phyloP scores from a whole-genome alignment of 75 land plant species.

The Gnetum montanum region DNA sequence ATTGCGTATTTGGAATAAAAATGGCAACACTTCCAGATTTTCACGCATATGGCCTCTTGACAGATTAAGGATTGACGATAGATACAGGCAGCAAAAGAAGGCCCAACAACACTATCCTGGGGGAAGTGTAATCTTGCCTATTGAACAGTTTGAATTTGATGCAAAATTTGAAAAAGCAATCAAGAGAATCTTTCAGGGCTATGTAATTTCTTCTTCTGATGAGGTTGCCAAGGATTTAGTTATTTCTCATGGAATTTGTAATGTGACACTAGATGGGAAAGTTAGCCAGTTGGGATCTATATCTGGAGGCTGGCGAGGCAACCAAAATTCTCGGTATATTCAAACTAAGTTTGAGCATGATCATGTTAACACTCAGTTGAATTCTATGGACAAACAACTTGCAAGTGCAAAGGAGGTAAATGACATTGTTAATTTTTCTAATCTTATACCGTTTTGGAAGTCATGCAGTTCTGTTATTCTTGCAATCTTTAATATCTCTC shows the following conservation, averaged over 20 bases:
- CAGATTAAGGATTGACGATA: slow-evolving; percentile 11
- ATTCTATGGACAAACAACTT: not conserved
- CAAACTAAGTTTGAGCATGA: slow-evolving; percentile 12
- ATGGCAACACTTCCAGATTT: slow-evolving; percentile 6
- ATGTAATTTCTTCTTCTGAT: slow-evolving; percentile 14
- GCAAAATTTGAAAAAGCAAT: slow-evolving; percentile 15
- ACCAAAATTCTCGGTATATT: slow-evolving; percentile 6
- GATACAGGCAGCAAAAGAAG: not conserved
- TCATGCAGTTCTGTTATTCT: too few species aligned
- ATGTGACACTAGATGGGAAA: slow-evolving; percentile 18
- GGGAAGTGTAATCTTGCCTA: slow-evolving; percentile 14
- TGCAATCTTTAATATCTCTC: too few species aligned
- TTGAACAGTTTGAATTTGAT: slow-evolving; percentile 12
- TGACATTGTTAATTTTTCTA: not conserved
- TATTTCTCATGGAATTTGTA: slow-evolving; percentile 11
- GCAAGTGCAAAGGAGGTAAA: slow-evolving; percentile 7
- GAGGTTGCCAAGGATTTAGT: slow-evolving; percentile 14
- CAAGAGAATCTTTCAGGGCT: slow-evolving; percentile 13
- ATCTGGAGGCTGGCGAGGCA: slow-evolving; percentile 19
- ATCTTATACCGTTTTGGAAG: too few species aligned
- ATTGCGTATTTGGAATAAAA: slow-evolving; percentile 12
- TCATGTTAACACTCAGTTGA: not conserved
- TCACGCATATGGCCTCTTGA: slow-evolving; percentile 19
- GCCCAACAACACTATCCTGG: slow-evolving; percentile 3
- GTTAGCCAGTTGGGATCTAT: slow-evolving; percentile 14